These are phyloP conservation scores for Zasmidium angulare DNA, from an alignment of 2,329 filamentous ascomycete species.

Conservation along the genomic window DNA sequence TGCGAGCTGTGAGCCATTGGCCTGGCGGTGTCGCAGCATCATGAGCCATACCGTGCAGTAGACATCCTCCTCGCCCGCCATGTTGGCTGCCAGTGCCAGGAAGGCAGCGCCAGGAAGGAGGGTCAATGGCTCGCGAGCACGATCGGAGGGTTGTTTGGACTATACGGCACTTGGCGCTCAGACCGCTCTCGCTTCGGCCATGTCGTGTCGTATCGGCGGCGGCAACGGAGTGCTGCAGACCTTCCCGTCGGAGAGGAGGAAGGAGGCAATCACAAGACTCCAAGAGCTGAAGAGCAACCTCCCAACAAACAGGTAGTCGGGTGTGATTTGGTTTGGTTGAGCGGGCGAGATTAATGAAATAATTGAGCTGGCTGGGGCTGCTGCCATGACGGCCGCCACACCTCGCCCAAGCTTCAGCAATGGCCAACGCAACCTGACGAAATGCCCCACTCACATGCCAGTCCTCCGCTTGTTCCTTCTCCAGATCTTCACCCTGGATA, in stretches of 20 bases:
- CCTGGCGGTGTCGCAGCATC: not conserved
- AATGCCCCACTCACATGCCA: not conserved
- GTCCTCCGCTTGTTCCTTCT: not conserved
- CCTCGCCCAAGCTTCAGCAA: not conserved
- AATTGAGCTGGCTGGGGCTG: not conserved
- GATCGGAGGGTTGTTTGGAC: not conserved
- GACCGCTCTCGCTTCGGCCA: too few relatives aligned
- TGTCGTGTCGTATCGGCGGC: too few relatives aligned
- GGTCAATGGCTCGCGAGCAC: not conserved
- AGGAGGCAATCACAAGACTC: too few relatives aligned
- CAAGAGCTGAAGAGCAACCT: too few relatives aligned
- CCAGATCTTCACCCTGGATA: not conserved
- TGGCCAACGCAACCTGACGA: not conserved
- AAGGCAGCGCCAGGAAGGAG: not conserved
- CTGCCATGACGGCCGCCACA: not conserved
- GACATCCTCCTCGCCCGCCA: constrained; percentile 53
- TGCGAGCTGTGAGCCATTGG: constrained; percentile 40
- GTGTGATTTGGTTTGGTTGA: too few relatives aligned
- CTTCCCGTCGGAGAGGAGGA: too few relatives aligned
- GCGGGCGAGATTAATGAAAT: not conserved
- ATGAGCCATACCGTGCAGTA: constrained; percentile 61
- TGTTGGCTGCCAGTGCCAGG: constrained; percentile 6
- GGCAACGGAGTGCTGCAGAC: too few relatives aligned
- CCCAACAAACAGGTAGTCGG: too few relatives aligned
- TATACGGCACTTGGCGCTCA: too few relatives aligned